Evolutionary conservation across 192 early-diverging fungal species (phyloP), one percentile per base, ranked within the genome.

Genomic region (Umbelopsis vinacea): DNA sequence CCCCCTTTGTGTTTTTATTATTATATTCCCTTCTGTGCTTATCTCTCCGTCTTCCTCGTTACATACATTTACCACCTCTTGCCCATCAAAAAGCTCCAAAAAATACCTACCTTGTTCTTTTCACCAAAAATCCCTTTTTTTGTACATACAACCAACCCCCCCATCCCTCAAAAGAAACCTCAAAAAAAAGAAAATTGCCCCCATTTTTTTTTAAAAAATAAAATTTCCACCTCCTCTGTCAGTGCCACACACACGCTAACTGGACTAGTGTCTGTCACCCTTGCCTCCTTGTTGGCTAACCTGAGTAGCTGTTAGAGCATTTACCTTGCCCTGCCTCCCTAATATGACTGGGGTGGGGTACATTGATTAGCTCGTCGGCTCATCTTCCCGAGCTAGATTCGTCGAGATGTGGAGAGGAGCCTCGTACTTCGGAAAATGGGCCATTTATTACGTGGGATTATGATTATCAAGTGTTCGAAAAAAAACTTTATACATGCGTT

Each of bases 11-110:
- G 57, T 63, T 29, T 37, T 54, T 22, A 22, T 21, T 29, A 63
- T 26, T 29, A 29, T 63, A 63, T 63, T 63, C 57, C 57, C 57
- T 63, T 50, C 29, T 63, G 57, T 63, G 57, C 57, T 63, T 63
- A 38, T 63, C 26, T 33, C 26, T 33, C 33, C 48, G n/a, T 43
- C 40, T 6, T n/a, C 48, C 48, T 15, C 48, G 40, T 43, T 43
- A 43, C 40, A 43, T 43, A 43, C 40, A 11, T 43, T 43, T 43
- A 43, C 40, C 40, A 43, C 40, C 40, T 43, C 40, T 43, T 43
- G 40, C 53, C 53, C 53, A 22, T 21, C 52, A 24, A 24, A 54
- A 54, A 54, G 22, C 53, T 54, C 52, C 53, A 43, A 43, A 43
- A 43, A 43, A 43, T 17, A 8, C 26, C 53, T 54, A 26, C 26